Evolutionary conservation across 345 rosid genomes (phyloP).

Genomic region (Raphanus raphanistrum): DNA sequence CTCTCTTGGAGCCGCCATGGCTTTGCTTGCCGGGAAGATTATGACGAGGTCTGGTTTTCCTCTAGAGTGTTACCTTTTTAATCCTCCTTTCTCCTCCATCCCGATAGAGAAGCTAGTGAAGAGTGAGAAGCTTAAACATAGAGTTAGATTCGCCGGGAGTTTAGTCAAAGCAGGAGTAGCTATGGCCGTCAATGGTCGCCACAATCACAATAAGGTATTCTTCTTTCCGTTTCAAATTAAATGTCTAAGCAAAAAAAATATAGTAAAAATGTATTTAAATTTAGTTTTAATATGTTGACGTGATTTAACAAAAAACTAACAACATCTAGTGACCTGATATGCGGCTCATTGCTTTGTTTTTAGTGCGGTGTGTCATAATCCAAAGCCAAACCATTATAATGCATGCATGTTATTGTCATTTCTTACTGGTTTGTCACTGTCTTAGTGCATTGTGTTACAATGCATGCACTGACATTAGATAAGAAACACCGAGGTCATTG

Average conservation of each 20-base stretch:
- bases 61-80: conserved; percentile 56
- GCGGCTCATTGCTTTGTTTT: too few relatives aligned
- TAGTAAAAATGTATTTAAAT: too few relatives aligned
- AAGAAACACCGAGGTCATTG: not conserved
- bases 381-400: too few relatives aligned
- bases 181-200: conserved; percentile 43
- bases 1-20: conserved; percentile 70
- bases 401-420: too few relatives aligned
- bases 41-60: conserved; percentile 49
- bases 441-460: not conserved
- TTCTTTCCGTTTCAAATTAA: too few relatives aligned
- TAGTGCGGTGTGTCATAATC: too few relatives aligned
- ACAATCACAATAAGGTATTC: conserved; percentile 26
- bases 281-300: too few relatives aligned
- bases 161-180: conserved; percentile 62
- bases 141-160: conserved; percentile 52
- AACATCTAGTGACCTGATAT: too few relatives aligned
- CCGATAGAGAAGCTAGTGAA: conserved; percentile 53
- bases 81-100: conserved; percentile 64
- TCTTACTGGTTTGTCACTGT: too few relatives aligned
- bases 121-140: conserved; percentile 50
- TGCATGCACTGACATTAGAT: not conserved
- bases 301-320: too few relatives aligned
- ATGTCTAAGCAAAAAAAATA: too few relatives aligned
- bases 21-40: conserved; percentile 61